These are phyloP conservation scores for Aspergillus spinulosporus DNA, from an alignment of 2,329 filamentous ascomycete species.

Conservation along the genomic window DNA sequence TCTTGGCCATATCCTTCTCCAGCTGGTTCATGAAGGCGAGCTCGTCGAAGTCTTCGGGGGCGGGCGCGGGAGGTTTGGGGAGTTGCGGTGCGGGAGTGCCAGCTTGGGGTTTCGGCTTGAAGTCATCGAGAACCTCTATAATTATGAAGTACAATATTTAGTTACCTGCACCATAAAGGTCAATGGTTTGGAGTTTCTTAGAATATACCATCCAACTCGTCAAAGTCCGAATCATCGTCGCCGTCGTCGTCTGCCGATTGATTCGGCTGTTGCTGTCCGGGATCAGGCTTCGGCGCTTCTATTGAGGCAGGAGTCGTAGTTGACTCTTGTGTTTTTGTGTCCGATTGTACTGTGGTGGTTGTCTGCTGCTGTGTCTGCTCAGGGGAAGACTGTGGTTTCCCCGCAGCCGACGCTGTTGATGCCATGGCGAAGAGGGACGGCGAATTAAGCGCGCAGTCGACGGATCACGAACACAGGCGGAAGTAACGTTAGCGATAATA, in stretches of 20 bases:
- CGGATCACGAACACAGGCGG: constrained; percentile 2
- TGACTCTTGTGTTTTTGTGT: background rate
- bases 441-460: background rate
- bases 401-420: constrained; percentile 15
- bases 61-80: constrained; percentile 10
- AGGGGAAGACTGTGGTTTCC: constrained; percentile 5
- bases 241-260: constrained; percentile 46
- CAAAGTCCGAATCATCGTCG: constrained; percentile 86
- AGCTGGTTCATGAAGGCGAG: constrained; percentile 73
- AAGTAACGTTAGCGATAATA: background rate
- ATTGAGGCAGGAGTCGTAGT: background rate
- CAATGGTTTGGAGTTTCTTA: background rate
- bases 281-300: background rate
- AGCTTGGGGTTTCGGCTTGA: constrained; percentile 52
- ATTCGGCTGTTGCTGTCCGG: constrained; percentile 10
- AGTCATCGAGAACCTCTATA: constrained; percentile 88
- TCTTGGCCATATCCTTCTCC: constrained; percentile 83
- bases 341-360: background rate
- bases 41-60: constrained; percentile 33
- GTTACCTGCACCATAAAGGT: background rate
- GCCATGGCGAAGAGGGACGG: constrained; percentile 14
- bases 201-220: constrained; percentile 78
- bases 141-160: constrained; percentile 6
- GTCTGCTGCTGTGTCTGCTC: constrained; percentile 9
- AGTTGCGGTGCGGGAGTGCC: constrained; percentile 19